A percentile compares a stretch with the other conserved stretches of the same genome.
Conservation (phyloP, 192 early-diverging fungal species). For the Mortierella antarctica region DNA sequence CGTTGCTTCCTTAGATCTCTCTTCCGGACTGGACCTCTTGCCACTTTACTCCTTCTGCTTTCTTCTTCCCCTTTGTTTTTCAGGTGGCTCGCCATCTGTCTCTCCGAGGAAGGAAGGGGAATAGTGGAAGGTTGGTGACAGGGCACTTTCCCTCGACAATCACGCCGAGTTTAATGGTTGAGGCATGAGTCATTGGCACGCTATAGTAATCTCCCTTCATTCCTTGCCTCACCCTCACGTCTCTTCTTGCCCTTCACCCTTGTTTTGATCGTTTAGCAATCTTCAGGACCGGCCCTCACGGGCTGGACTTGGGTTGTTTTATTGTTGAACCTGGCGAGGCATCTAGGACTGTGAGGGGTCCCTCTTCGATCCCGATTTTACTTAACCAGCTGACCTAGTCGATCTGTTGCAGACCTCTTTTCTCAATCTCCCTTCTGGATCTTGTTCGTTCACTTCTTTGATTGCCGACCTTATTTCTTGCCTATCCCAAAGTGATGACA, state of each 20-base stretch:
- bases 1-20: conserved; percentile 52
- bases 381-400: conserved; percentile 25
- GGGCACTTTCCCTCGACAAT: conserved; percentile 41
- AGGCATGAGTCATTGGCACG: conserved; percentile 55
- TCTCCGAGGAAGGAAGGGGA: too few species aligned
- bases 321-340: background rate
- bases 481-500: conserved; percentile 1
- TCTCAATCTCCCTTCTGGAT: background rate
- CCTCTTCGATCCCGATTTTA: conserved; percentile 39
- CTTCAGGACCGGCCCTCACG: too few species aligned
- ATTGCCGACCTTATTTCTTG: background rate
- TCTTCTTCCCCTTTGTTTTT: background rate
- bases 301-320: background rate
- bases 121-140: background rate
- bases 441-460: background rate
- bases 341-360: background rate
- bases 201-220: conserved; percentile 50
- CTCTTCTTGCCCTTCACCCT: too few species aligned
- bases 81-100: too few species aligned
- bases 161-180: conserved; percentile 54
- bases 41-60: background rate
- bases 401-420: conserved; percentile 22
- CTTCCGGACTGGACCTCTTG: conserved; percentile 14
- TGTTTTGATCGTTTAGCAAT: too few species aligned
- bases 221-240: conserved; percentile 16